Evolutionary conservation across 306 rosid genomes (phyloP).

Genomic region (Datisca glomerata): DNA sequence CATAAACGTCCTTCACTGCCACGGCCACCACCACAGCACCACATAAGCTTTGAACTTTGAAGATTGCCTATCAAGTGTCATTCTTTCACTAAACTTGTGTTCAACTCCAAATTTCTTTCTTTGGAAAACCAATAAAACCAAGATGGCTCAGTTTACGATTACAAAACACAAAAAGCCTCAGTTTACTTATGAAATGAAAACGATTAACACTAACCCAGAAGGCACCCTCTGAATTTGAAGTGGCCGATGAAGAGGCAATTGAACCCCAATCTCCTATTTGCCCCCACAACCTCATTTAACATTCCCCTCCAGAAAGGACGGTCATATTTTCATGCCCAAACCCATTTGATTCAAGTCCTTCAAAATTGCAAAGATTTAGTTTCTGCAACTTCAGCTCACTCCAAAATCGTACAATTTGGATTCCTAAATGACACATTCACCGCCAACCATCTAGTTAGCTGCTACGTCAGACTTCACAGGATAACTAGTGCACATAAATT

Average conservation of each 20-base stretch:
- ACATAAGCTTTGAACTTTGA: too few species aligned
- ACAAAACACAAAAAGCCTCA: too few species aligned
- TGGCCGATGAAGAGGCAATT: conserved; percentile 13
- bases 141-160: too few species aligned
- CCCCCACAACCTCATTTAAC: conserved; percentile 12
- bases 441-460: conserved; percentile 45
- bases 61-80: too few species aligned
- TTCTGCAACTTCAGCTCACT: conserved; percentile 32
- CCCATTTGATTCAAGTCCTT: conserved; percentile 30
- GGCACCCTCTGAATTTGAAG: too few species aligned
- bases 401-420: conserved; percentile 36
- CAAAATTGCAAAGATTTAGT: conserved; percentile 26
- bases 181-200: too few species aligned
- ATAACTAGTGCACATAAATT: conserved; percentile 35
- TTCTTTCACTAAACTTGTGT: too few species aligned
- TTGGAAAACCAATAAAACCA: too few species aligned
- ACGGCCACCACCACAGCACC: too few species aligned
- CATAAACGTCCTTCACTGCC: too few species aligned
- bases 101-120: too few species aligned
- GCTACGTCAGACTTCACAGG: conserved; percentile 31
- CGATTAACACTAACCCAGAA: too few species aligned
- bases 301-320: conserved; percentile 26
- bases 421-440: conserved; percentile 33
- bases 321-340: conserved; percentile 20
- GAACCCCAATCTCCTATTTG: conserved; percentile 13